Evolutionary conservation across 2,329 filamentous ascomycete species (phyloP).

Genomic region (Alternaria sp.): DNA sequence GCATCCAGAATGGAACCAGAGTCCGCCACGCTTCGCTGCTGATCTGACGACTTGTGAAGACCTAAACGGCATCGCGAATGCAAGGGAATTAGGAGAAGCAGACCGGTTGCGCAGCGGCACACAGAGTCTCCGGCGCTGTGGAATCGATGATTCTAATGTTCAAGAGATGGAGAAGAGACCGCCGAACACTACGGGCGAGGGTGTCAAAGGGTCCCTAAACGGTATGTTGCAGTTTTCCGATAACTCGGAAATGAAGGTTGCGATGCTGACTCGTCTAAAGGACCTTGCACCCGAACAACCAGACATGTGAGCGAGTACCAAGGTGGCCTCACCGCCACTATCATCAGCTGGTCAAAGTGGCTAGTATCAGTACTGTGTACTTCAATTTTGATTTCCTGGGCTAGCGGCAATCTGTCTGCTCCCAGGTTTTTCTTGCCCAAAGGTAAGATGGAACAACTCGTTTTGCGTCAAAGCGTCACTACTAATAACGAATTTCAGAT

Average conservation of each 20-base stretch:
- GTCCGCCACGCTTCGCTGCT: slow-evolving; percentile 40
- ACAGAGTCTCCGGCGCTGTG: slow-evolving; percentile 22
- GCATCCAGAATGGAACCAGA: slow-evolving; percentile 44
- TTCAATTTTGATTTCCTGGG: slow-evolving; percentile 35
- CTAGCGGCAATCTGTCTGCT: slow-evolving; percentile 16
- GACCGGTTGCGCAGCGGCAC: slow-evolving; percentile 25
- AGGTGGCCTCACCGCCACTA: slow-evolving; percentile 21
- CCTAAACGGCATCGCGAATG: slow-evolving; percentile 43
- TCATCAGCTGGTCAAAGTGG: slow-evolving; percentile 34
- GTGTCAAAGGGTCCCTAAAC: slow-evolving; percentile 36
- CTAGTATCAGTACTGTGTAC: slow-evolving; percentile 37
- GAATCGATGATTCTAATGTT: slow-evolving; percentile 24
- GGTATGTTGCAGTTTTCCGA: slow-evolving; percentile 17
- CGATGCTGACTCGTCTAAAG: slow-evolving; percentile 25
- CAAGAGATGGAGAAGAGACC: slow-evolving; percentile 31
- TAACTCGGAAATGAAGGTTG: not conserved
- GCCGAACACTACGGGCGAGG: slow-evolving; percentile 26
- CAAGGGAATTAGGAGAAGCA: slow-evolving; percentile 40
- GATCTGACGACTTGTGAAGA: slow-evolving; percentile 45
- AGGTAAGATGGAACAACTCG: slow-evolving; percentile 16
- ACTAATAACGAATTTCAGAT: slow-evolving; percentile 2
- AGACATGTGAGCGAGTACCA: slow-evolving; percentile 28
- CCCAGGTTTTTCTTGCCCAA: slow-evolving; percentile 12
- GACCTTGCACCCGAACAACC: slow-evolving; percentile 43
- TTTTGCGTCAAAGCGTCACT: not conserved